Percentiles rank a stretch among this genome's conserved stretches.
phyloP scores from a whole-genome alignment of 1,284 basidiomycete genomes.

The Irpex lacteus region DNA sequence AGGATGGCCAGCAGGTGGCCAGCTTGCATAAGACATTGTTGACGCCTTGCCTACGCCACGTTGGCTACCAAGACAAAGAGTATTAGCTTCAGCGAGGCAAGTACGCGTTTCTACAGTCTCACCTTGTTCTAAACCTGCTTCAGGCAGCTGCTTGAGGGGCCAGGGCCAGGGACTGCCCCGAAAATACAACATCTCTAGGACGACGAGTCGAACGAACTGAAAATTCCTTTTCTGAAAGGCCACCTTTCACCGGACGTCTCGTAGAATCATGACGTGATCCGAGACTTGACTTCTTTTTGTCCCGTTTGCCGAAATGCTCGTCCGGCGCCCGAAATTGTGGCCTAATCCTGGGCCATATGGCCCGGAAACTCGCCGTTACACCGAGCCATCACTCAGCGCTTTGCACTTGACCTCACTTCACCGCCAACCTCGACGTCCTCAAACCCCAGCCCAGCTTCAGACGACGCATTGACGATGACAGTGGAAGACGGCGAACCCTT shows the following conservation, averaged over 20 bases:
- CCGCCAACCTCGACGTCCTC: background rate
- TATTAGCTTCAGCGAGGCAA: background rate
- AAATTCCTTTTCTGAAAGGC: background rate
- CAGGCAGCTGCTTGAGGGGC: background rate
- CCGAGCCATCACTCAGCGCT: background rate
- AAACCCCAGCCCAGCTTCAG: no score
- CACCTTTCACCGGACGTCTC: background rate
- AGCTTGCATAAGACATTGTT: background rate
- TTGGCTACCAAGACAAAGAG: background rate
- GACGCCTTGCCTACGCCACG: background rate
- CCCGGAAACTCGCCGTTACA: background rate
- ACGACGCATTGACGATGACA: conserved; percentile 16
- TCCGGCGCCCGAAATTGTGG: background rate
- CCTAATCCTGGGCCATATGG: background rate
- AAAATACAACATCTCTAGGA: background rate
- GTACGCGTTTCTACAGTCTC: background rate
- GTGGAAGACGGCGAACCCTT: conserved; percentile 28
- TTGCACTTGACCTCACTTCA: background rate
- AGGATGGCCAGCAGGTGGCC: background rate
- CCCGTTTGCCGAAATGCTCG: background rate
- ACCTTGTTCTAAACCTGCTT: background rate
- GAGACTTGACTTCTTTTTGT: background rate
- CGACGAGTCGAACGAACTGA: background rate
- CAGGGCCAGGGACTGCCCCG: background rate
- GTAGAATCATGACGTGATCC: background rate